phyloP scores from a whole-genome alignment of 345 rosid species.

The Acer saccharum region DNA sequence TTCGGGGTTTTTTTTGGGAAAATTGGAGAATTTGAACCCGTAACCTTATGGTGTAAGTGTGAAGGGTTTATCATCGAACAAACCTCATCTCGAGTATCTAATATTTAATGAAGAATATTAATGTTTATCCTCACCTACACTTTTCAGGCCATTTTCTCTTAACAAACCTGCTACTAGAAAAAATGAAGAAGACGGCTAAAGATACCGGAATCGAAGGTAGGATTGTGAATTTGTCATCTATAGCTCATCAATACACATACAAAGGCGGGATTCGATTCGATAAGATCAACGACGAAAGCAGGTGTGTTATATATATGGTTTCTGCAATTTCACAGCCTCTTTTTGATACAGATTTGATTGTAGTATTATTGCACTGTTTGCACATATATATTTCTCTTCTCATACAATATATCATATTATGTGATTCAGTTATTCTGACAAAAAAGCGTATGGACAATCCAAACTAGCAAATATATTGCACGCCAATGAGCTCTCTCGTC shows the following conservation, averaged over 20 bases:
- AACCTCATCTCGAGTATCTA: too few species aligned
- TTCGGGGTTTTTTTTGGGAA: too few species aligned
- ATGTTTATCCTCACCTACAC: too few species aligned
- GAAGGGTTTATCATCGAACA: too few species aligned
- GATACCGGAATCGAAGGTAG: slow-evolving; percentile 70
- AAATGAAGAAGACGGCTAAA: slow-evolving; percentile 67
- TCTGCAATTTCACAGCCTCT: not conserved
- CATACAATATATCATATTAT: not conserved
- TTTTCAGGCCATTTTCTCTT: slow-evolving; percentile 82
- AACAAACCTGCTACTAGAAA: slow-evolving; percentile 80
- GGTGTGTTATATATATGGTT: slow-evolving; percentile 28
- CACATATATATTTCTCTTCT: not conserved
- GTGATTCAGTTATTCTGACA: slow-evolving; percentile 65
- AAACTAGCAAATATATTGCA: slow-evolving; percentile 90
- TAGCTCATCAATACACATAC: slow-evolving; percentile 77
- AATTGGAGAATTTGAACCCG: too few species aligned
- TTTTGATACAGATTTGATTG: too few species aligned
- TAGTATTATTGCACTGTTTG: too few species aligned
- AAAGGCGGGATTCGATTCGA: slow-evolving; percentile 61
- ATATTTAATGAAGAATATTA: too few species aligned
- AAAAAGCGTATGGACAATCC: slow-evolving; percentile 93
- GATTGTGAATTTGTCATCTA: slow-evolving; percentile 84
- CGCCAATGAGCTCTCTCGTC: slow-evolving; percentile 84
- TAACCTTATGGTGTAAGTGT: too few species aligned
- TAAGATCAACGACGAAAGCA: slow-evolving; percentile 43